Percentiles rank a stretch among this genome's conserved stretches.
phyloP scores from a whole-genome alignment of 163 green algal genomes.

The Scenedesmus sp. region DNA sequence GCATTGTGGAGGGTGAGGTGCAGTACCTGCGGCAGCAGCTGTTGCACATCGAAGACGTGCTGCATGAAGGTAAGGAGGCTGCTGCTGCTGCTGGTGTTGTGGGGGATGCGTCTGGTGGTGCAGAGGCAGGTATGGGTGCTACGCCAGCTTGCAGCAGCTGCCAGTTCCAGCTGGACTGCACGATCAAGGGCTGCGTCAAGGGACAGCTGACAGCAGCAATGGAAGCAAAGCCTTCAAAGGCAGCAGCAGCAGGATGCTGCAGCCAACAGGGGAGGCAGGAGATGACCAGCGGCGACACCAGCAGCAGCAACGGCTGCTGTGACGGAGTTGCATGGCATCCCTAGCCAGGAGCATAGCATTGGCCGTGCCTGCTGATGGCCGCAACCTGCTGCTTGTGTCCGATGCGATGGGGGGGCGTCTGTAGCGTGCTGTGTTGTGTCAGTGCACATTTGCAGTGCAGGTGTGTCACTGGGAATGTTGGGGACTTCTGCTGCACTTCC shows the following conservation, averaged over 20 bases:
- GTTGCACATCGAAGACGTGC: constrained; percentile 65
- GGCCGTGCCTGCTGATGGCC: neutral
- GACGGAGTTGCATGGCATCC: neutral
- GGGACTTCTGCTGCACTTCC: too few species aligned
- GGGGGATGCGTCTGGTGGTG: neutral
- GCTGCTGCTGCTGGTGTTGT: neutral
- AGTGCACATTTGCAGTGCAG: too few species aligned
- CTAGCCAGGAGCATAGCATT: neutral
- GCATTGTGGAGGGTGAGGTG: constrained; percentile 67
- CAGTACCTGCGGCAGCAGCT: constrained; percentile 70
- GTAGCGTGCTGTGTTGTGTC: too few species aligned
- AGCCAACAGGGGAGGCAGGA: neutral
- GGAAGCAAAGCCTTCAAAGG: neutral
- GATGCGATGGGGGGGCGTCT: too few species aligned
- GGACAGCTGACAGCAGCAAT: neutral
- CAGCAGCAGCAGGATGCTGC: neutral
- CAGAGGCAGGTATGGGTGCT: neutral
- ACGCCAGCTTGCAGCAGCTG: neutral
- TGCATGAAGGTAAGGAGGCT: constrained; percentile 4
- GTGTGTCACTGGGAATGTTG: too few species aligned
- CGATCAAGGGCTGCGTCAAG: constrained; percentile 40
- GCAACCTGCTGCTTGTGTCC: too few species aligned
- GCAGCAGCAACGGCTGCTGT: neutral
- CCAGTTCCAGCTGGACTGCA: constrained; percentile 31
- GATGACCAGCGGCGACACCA: neutral